A percentile compares a stretch with the other conserved stretches of the same genome.
These are phyloP conservation scores for Trapa incisa DNA, from an alignment of 345 rosid species.

Conservation along the genomic window DNA sequence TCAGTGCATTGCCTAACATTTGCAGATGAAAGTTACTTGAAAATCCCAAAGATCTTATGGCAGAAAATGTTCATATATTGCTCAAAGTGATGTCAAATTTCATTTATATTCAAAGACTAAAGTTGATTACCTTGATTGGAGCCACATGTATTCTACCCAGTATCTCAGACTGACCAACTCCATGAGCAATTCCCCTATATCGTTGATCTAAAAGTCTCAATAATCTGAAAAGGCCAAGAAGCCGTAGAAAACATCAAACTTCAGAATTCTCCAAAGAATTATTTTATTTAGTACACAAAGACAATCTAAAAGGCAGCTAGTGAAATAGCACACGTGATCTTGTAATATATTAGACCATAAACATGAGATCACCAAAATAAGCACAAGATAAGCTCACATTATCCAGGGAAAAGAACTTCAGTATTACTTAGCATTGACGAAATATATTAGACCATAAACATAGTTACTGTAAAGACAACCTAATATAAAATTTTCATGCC, in stretches of 20 bases:
- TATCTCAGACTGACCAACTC: constrained; percentile 98
- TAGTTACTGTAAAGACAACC: too few species aligned
- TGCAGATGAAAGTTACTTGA: neutral
- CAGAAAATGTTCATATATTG: neutral
- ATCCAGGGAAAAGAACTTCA: too few species aligned
- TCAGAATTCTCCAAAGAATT: neutral
- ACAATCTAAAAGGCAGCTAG: neutral
- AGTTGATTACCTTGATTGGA: constrained; percentile 60
- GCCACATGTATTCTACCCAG: constrained; percentile 94
- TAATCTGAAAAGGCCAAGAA: constrained; percentile 35
- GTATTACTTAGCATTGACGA: too few species aligned
- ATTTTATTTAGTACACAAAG: neutral
- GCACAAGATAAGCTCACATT: too few species aligned
- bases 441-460: too few species aligned
- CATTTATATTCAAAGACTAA: too few species aligned
- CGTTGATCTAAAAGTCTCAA: constrained; percentile 87
- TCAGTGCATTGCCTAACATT: neutral
- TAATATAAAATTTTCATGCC: too few species aligned
- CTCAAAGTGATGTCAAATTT: neutral
- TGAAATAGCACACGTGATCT: too few species aligned
- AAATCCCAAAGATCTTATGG: neutral
- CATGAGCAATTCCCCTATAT: constrained; percentile 90
- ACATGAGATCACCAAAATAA: too few species aligned
- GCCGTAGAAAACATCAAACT: neutral
- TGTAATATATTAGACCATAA: too few species aligned